phyloP scores from a whole-genome alignment of 2,329 filamentous ascomycete species.

The Arthrocladium fulminans region DNA sequence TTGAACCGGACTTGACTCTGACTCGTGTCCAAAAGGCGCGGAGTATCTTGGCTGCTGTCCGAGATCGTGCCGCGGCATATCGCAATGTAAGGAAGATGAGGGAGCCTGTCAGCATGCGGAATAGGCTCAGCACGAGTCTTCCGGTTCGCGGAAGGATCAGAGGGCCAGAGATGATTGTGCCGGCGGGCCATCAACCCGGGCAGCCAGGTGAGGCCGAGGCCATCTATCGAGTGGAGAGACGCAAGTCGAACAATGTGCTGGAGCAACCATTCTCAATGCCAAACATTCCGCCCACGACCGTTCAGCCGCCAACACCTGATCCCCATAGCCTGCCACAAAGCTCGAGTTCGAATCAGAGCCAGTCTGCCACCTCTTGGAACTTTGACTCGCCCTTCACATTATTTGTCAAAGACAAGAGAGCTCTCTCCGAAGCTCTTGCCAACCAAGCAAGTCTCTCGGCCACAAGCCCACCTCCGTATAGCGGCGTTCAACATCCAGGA shows the following conservation, averaged over 20 bases:
- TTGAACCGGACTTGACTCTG: conserved; percentile 48
- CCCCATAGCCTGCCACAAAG: neutral
- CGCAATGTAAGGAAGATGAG: conserved; percentile 25
- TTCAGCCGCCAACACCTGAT: neutral
- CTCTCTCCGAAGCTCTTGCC: neutral
- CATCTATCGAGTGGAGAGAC: neutral
- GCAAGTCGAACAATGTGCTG: neutral
- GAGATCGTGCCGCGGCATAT: conserved; percentile 33
- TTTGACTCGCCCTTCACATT: conserved; percentile 15
- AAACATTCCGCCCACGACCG: neutral
- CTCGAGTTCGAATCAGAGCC: neutral
- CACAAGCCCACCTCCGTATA: neutral
- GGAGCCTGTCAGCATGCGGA: conserved; percentile 22
- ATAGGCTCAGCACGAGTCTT: conserved; percentile 2
- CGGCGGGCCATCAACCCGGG: neutral
- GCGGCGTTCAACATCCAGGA: neutral
- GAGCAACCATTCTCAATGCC: neutral
- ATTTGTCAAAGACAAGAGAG: neutral
- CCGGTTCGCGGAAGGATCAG: conserved; percentile 1
- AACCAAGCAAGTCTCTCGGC: neutral
- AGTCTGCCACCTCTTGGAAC: conserved; percentile 12
- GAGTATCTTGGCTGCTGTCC: conserved; percentile 54
- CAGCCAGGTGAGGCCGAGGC: neutral
- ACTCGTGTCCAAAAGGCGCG: conserved; percentile 50
- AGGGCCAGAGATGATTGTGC: conserved; percentile 5